phyloP scores from a whole-genome alignment of 805 yeast species.

The Teunomyces panamensis region DNA sequence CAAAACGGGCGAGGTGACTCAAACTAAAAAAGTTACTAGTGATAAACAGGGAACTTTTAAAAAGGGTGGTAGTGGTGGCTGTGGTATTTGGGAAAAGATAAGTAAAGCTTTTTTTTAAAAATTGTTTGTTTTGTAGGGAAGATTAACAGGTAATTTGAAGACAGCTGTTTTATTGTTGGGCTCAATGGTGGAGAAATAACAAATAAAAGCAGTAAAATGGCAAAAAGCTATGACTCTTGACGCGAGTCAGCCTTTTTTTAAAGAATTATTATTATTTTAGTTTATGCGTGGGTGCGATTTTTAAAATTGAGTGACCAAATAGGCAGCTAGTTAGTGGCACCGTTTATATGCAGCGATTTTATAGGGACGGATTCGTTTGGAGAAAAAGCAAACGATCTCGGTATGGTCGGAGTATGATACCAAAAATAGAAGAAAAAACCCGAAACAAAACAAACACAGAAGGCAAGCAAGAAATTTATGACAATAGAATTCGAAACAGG shows the following conservation, averaged over 20 bases:
- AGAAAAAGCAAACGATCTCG: background rate
- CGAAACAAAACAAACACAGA: background rate
- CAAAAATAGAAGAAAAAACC: background rate
- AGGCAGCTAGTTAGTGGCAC: constrained; percentile 1
- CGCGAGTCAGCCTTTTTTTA: constrained; percentile 1
- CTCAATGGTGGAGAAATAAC: background rate
- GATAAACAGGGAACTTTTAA: too few relatives aligned
- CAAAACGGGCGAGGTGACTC: background rate
- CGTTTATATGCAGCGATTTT: background rate
- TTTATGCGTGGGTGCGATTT: background rate
- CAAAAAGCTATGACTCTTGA: background rate
- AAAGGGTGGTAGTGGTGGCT: background rate
- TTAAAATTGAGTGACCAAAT: background rate
- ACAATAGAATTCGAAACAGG: background rate
- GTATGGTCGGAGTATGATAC: background rate
- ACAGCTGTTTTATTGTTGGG: too few relatives aligned
- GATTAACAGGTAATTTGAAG: too few relatives aligned
- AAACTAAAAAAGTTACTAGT: too few relatives aligned
- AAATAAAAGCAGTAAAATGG: background rate
- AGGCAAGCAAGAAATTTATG: background rate
- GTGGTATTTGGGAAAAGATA: background rate
- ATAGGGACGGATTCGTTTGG: background rate
- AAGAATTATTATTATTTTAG: background rate
- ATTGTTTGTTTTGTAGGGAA: background rate
- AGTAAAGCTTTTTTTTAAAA: background rate